phyloP scores from a whole-genome alignment of 257 asterid genomes.

The Solanum habrochaites region DNA sequence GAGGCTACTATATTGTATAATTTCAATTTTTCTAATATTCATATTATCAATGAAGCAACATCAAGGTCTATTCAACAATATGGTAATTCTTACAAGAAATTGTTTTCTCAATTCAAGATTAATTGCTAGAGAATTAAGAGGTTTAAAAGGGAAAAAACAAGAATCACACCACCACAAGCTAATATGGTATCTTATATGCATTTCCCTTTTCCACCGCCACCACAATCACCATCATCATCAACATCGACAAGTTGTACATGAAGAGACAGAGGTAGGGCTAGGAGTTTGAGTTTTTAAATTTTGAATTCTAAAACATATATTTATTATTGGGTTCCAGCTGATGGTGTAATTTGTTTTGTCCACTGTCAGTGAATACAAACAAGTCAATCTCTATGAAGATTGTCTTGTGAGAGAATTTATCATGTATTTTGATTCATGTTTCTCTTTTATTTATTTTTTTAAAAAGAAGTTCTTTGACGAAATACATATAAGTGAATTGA shows the following conservation, averaged over 20 bases:
- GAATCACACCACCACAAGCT: neutral
- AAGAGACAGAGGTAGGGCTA: neutral
- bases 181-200: neutral
- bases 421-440: neutral
- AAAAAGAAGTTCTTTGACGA: too few relatives aligned
- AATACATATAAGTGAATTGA: rapidly evolving
- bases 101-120: neutral
- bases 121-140: neutral
- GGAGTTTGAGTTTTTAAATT: neutral
- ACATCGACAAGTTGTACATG: neutral
- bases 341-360: too few relatives aligned
- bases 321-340: neutral
- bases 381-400: neutral
- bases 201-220: neutral
- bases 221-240: neutral
- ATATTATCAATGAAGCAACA: neutral
- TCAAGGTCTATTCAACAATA: neutral
- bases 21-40: neutral
- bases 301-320: neutral
- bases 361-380: too few relatives aligned
- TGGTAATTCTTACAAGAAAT: neutral
- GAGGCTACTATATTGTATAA: neutral
- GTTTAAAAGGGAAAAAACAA: neutral
- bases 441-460: too few relatives aligned
- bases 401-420: too few relatives aligned